Evolutionary conservation across 2,329 filamentous ascomycete genomes (phyloP).

Genomic region (Calonectria leucothoes): DNA sequence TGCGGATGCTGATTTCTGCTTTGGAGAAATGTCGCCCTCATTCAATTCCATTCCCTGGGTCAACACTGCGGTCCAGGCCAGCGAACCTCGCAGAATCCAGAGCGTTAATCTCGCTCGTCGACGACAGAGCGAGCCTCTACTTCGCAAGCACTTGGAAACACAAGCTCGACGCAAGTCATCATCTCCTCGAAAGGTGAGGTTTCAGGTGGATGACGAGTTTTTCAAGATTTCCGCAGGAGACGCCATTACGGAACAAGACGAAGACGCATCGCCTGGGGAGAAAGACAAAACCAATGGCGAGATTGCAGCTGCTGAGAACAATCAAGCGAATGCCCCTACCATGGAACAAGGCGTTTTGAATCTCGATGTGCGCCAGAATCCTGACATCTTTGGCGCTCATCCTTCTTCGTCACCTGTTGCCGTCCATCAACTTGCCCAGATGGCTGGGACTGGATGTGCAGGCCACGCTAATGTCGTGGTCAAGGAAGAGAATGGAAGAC

Average conservation of each 20-base stretch:
- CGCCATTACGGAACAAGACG: neutral
- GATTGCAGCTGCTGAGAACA: neutral
- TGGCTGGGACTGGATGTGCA: slow-evolving; percentile 41
- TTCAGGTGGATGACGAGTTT: slow-evolving; percentile 33
- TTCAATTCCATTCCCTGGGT: slow-evolving; percentile 45
- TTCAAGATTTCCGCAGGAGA: slow-evolving; percentile 23
- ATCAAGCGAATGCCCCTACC: slow-evolving; percentile 5
- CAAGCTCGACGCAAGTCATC: slow-evolving; percentile 42
- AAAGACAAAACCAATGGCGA: neutral
- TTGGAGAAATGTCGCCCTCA: slow-evolving; percentile 42
- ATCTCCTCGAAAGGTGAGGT: slow-evolving; percentile 43
- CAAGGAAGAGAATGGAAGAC: slow-evolving; percentile 42
- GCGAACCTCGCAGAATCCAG: slow-evolving; percentile 36
- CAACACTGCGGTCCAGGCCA: slow-evolving; percentile 30
- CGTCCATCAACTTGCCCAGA: slow-evolving; percentile 40
- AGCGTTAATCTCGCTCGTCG: slow-evolving; percentile 39
- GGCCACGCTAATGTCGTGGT: slow-evolving; percentile 47
- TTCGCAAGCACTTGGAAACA: slow-evolving; percentile 39
- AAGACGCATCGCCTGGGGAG: neutral
- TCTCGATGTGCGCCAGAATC: slow-evolving; percentile 50
- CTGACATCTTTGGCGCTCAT: slow-evolving; percentile 48
- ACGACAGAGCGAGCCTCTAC: slow-evolving; percentile 50
- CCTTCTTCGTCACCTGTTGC: slow-evolving; percentile 25
- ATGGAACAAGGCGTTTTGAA: slow-evolving; percentile 42
- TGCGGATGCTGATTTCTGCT: slow-evolving; percentile 38